A percentile compares a stretch with the other conserved stretches of the same genome.
phyloP scores from a whole-genome alignment of 108 stramenopile species.

The Nitzschia sp. region DNA sequence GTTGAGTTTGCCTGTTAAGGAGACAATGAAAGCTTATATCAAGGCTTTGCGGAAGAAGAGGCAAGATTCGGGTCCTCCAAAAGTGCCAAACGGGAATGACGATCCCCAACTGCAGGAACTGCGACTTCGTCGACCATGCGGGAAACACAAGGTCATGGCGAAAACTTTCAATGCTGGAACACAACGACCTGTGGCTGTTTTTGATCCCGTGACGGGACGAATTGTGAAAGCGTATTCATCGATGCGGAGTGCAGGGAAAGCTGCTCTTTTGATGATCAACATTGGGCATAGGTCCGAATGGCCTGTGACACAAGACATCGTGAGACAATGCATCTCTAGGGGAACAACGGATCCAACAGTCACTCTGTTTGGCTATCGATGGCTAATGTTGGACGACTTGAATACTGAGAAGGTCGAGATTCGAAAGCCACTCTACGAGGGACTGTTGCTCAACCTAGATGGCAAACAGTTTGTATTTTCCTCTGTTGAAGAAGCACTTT shows the following conservation, averaged over 20 bases:
- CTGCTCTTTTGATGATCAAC: constrained; percentile 37
- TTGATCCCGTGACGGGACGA: constrained; percentile 64
- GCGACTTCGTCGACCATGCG: constrained; percentile 23
- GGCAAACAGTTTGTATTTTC: constrained; percentile 14
- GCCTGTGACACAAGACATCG: constrained; percentile 18
- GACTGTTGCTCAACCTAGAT: constrained; percentile 31
- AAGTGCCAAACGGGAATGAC: background rate
- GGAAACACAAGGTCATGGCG: constrained; percentile 33
- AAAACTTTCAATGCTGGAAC: background rate
- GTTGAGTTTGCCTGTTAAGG: constrained; percentile 42
- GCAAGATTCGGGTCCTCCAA: background rate
- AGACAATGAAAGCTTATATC: constrained; percentile 40
- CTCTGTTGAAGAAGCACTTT: constrained; percentile 41
- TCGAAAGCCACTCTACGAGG: constrained; percentile 10
- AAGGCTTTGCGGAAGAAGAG: constrained; percentile 19
- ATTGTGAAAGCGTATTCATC: constrained; percentile 74
- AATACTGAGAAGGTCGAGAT: constrained; percentile 43
- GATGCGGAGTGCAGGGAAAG: constrained; percentile 41
- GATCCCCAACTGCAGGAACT: constrained; percentile 7
- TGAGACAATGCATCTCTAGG: constrained; percentile 29
- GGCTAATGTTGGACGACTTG: constrained; percentile 62
- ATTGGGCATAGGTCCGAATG: constrained; percentile 64
- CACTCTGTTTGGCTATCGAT: constrained; percentile 71
- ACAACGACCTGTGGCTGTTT: constrained; percentile 55
- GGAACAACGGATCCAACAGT: constrained; percentile 35